phyloP scores from a whole-genome alignment of 345 rosid species.

The Cardamine resedifolia region DNA sequence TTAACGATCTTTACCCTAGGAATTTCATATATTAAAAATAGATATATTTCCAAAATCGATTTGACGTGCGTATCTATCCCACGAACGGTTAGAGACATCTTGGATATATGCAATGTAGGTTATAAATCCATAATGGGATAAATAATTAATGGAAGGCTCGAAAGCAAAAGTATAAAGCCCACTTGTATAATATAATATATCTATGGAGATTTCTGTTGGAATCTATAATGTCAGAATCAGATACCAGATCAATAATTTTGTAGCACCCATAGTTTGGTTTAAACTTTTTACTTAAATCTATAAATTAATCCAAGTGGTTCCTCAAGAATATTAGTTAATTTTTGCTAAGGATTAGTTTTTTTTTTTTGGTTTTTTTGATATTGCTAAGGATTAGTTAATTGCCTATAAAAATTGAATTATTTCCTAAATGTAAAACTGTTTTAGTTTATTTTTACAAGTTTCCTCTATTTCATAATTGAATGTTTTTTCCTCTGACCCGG shows the following conservation, averaged over 20 bases:
- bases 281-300: background rate
- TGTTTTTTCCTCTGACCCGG: background rate
- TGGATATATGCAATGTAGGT: constrained; percentile 24
- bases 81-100: constrained; percentile 29
- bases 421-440: background rate
- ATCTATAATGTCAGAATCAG: constrained; percentile 29
- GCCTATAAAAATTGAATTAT: background rate
- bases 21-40: background rate
- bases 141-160: constrained; percentile 23
- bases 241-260: constrained; percentile 20
- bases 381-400: background rate
- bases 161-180: constrained; percentile 33
- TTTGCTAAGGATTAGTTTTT: background rate
- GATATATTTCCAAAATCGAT: background rate
- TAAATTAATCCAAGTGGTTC: constrained; percentile 2
- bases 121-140: constrained; percentile 30
- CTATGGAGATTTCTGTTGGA: constrained; percentile 16
- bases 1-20: background rate
- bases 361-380: too few species aligned
- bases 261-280: constrained; percentile 16
- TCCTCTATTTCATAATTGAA: background rate
- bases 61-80: constrained; percentile 35
- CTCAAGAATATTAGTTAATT: background rate
- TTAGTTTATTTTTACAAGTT: background rate
- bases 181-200: constrained; percentile 27